Evolutionary conservation across 441 rosid genomes (phyloP), one percentile per base, ranked within the genome.

Genomic region (Pelargonium australe): DNA sequence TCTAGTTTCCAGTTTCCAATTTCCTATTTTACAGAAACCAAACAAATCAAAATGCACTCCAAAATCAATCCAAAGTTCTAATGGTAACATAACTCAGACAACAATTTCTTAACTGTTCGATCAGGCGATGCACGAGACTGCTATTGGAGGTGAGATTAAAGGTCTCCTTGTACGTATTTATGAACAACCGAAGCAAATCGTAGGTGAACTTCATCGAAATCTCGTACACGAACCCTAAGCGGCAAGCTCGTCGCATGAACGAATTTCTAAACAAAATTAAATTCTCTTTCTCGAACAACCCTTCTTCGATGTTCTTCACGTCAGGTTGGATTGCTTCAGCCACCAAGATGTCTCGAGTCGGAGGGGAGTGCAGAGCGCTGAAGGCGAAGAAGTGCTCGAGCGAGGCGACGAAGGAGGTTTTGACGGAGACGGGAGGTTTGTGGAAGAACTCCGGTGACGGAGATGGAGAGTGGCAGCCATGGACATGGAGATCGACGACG

Each of bases 101-200:
- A n/a, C n/a, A n/a, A n/a, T n/a, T n/a, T n/a, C n/a, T n/a, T n/a
- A n/a, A n/a, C n/a, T 93, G 97, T 63, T 87, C 99, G 66, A 94
- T 88, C 4, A 94, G 73, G 31, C 99, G 97, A 78, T 94, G 97
- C 65, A 94, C 94, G 70, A 96, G 99, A 77, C 97, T 94, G 43
- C 97, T 97, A 67, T 91, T 90, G 72, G 96, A 91, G 67, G 96
- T 91, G 71, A 87, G 85, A 85, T 91, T 91, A 40, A 78, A 84
- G 4, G 97, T 90, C 12, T 89, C 86, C 66, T 68, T 80, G 72
- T 90, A 94, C 76, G 90, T 80, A 68, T 84, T 83, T 67, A 80
- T 72, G 77, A 91, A 91, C 69, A 89, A 74, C 86, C 81, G 75
- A 49, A 91, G 94, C 78, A 94, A 83, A 80, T 91, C 96, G 67